Percentiles rank a stretch among this genome's conserved stretches.
phyloP scores from a whole-genome alignment of 495 filamentous ascomycete genomes.

The Letharia columbiana region DNA sequence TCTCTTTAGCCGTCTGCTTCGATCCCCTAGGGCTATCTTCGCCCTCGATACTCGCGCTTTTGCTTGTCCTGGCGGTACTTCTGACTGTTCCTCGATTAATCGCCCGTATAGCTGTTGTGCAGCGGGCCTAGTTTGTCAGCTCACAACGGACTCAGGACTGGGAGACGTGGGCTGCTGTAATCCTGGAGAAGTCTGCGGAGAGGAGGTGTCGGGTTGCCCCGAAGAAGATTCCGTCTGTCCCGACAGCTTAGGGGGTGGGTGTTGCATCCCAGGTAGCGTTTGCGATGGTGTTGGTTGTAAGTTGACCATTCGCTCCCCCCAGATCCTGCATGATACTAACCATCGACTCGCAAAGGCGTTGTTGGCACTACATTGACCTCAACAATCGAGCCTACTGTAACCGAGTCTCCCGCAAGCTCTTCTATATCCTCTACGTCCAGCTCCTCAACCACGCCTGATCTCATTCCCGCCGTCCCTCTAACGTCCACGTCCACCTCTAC shows the following conservation, averaged over 20 bases:
- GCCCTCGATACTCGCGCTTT: constrained; percentile 46
- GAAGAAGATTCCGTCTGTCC: constrained; percentile 60
- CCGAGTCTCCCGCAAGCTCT: constrained; percentile 27
- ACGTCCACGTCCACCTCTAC: constrained; percentile 29
- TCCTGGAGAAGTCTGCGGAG: constrained; percentile 56
- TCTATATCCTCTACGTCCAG: constrained; percentile 33
- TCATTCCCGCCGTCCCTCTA: constrained; percentile 32
- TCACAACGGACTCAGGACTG: constrained; percentile 61
- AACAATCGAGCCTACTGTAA: constrained; percentile 30
- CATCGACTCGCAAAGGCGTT: constrained; percentile 31
- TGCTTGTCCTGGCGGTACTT: constrained; percentile 64
- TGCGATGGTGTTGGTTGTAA: constrained; percentile 78
- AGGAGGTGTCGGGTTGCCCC: constrained; percentile 54
- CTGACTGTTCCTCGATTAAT: constrained; percentile 56
- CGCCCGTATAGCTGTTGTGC: constrained; percentile 72
- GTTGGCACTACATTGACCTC: constrained; percentile 41
- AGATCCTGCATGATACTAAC: constrained; percentile 11
- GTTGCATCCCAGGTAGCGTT: constrained; percentile 72
- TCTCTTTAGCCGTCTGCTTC: constrained; percentile 22
- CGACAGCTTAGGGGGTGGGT: constrained; percentile 66
- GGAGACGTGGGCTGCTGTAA: constrained; percentile 86
- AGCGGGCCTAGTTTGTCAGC: constrained; percentile 55
- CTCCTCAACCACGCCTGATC: constrained; percentile 23
- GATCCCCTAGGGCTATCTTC: constrained; percentile 23
- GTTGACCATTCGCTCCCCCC: constrained; percentile 25